Evolutionary conservation across 208 protist genomes (phyloP).

Genomic region (Leishmania aethiopica): DNA sequence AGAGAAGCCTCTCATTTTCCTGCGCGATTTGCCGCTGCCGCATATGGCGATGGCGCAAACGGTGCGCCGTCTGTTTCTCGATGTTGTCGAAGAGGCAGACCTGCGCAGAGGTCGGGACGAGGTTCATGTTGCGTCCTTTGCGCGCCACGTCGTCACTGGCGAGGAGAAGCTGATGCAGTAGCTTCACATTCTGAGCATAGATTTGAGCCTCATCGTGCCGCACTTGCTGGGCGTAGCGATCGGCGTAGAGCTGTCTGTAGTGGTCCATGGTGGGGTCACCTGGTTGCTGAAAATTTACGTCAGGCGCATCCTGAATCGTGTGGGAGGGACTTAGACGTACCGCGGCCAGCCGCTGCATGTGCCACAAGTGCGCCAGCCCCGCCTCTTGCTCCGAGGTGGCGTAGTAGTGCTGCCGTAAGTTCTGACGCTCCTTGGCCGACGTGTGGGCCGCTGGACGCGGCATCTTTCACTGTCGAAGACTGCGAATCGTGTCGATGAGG

Average conservation of each 20-base stretch:
- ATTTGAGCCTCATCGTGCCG: slow-evolving; percentile 44
- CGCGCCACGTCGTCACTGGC: slow-evolving; percentile 39
- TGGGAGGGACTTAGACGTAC: slow-evolving; percentile 40
- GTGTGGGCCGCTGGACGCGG: slow-evolving; percentile 17
- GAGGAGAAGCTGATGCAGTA: slow-evolving; percentile 40
- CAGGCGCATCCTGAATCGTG: slow-evolving; percentile 50
- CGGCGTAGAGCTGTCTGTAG: slow-evolving; percentile 30
- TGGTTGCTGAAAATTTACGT: slow-evolving; percentile 56
- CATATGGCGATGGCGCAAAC: slow-evolving; percentile 24
- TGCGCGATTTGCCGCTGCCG: slow-evolving; percentile 12
- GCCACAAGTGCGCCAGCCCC: slow-evolving; percentile 67
- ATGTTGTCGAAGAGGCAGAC: slow-evolving; percentile 33
- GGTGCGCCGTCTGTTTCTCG: slow-evolving; percentile 42
- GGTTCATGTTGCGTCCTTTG: slow-evolving; percentile 46
- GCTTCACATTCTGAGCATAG: slow-evolving; percentile 34
- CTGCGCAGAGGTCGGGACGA: slow-evolving; percentile 34
- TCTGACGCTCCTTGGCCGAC: slow-evolving; percentile 42
- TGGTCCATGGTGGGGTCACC: slow-evolving; percentile 20
- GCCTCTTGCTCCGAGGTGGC: slow-evolving; percentile 45
- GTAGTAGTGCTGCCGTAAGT: slow-evolving; percentile 43
- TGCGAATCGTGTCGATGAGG: background rate
- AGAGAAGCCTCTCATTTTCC: slow-evolving; percentile 44
- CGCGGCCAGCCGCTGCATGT: slow-evolving; percentile 57
- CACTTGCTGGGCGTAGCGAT: slow-evolving; percentile 44
- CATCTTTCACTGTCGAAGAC: slow-evolving; percentile 14